Base-by-base conservation (phyloP, 2,329 filamentous ascomycete genomes). In the Paraphaeosphaeria sporulosa region DNA sequence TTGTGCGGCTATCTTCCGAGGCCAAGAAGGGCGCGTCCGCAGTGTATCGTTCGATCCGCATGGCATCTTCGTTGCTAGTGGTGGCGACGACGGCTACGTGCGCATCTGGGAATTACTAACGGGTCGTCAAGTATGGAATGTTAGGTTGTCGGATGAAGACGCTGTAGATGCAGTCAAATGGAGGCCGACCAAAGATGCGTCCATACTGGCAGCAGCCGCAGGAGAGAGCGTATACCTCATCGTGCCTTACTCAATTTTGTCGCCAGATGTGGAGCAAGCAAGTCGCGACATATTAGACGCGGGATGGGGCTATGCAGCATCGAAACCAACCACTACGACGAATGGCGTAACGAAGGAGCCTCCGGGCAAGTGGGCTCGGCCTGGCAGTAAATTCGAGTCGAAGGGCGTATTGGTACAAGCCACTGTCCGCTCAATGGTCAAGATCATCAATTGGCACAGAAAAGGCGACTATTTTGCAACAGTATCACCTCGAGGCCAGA, bases 381-480 rank as follows among this genome's bases (percentile, higher is more conserved):
- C 95, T 1, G 88, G 89, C 40, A 79, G 86, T 2, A 85, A 87
- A 49, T 85, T 97, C 3, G 89, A 93, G 70, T 89, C 91, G 56
- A 87, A 90, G 60, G 91, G 94, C 49, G 90, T 97, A 2, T 84
- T 94, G 43, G 86, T 96, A 61, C 90, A 92, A 72, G 87, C 92
- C 58, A 93, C 92, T 7, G 90, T 97, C 13, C 87, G 91, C 63
- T 87, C 91, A 52, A 85, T 89, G 1, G 87, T 97, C 73, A 98
- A 97, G 81, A 90, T 92, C 15, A 88, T 99, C 70, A 90, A 89
- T 75, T 99, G 94, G 93, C 96, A 99, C 80, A 87, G 94, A 60
- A 89, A 92, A 62, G 95, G 95, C 69, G 94, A 98, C 76, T 97
- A 97, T 81, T 90, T 99, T 73, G 90, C 92, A 67, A 96, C 94